phyloP scores from a whole-genome alignment of 2,329 filamentous ascomycete genomes.

The Trichoderma cornu-damae region DNA sequence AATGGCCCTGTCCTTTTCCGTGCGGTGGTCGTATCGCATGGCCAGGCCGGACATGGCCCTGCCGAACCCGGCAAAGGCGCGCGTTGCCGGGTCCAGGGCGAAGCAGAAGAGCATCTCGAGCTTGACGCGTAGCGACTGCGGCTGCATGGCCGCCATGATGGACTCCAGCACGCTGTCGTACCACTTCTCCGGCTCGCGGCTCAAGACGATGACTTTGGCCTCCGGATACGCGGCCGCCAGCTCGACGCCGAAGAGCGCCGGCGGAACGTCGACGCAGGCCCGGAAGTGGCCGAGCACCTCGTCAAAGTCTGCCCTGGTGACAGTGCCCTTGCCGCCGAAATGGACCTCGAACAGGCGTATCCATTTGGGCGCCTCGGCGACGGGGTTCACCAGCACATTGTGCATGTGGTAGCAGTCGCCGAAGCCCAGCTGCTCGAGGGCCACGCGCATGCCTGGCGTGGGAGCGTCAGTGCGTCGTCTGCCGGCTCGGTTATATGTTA shows the following conservation, averaged over 20 bases:
- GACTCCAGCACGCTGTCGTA: conserved; percentile 30
- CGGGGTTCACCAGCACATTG: conserved; percentile 26
- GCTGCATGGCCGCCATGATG: conserved; percentile 22
- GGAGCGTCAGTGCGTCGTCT: neutral
- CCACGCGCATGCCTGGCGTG: conserved; percentile 31
- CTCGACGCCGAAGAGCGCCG: conserved; percentile 45
- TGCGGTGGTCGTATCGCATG: conserved; percentile 30
- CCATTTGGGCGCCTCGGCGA: conserved; percentile 28
- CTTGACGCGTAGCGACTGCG: neutral
- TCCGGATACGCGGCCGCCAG: conserved; percentile 34
- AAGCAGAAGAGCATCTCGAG: conserved; percentile 27
- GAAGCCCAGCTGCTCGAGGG: conserved; percentile 34
- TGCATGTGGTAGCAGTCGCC: conserved; percentile 37
- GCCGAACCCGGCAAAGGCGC: conserved; percentile 28
- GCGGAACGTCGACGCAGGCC: conserved; percentile 52
- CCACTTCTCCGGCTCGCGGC: conserved; percentile 38
- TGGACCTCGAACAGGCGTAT: conserved; percentile 32
- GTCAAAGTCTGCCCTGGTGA: conserved; percentile 42
- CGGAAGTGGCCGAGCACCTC: conserved; percentile 42
- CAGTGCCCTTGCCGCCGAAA: conserved; percentile 29
- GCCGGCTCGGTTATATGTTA: neutral
- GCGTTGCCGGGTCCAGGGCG: conserved; percentile 25
- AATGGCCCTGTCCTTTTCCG: conserved; percentile 35
- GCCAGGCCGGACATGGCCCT: conserved; percentile 26
- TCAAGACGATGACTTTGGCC: conserved; percentile 38